Conservation (phyloP, 1,284 basidiomycete genomes). For the Cystobasidium slooffiae region DNA sequence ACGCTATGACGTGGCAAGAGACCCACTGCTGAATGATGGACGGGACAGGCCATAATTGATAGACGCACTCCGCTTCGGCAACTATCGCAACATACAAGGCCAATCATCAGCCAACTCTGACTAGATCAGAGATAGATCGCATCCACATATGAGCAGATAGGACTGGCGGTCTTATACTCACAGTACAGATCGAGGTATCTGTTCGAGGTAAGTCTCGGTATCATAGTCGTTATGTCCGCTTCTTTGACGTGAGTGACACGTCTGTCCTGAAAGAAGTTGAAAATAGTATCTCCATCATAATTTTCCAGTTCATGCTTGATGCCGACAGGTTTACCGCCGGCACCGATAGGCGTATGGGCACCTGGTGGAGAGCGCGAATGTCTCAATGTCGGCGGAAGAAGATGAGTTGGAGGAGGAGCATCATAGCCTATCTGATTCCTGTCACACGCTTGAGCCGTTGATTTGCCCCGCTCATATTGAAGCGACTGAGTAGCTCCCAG, state of each 20-base stretch:
- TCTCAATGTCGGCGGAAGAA: too few species aligned
- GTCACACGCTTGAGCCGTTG: too few species aligned
- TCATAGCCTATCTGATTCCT: too few species aligned
- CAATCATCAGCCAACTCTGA: neutral
- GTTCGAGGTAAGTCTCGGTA: neutral
- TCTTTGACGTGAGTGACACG: neutral
- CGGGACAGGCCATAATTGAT: conserved; percentile 27
- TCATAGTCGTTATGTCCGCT: conserved; percentile 5
- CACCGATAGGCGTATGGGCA: too few species aligned
- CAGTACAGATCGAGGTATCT: conserved; percentile 22
- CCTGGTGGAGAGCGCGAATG: too few species aligned
- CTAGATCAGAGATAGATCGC: neutral
- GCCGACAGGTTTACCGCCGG: too few species aligned
- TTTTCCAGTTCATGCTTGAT: too few species aligned
- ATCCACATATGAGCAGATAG: neutral
- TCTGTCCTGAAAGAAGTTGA: neutral
- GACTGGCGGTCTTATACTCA: neutral
- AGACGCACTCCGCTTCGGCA: conserved; percentile 28
- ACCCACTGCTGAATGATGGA: conserved; percentile 5
- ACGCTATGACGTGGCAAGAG: neutral
- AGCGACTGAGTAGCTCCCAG: neutral
- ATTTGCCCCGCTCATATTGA: too few species aligned
- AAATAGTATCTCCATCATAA: neutral
- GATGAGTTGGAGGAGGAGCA: too few species aligned
- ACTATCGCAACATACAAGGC: neutral